phyloP scores from a whole-genome alignment of 805 yeast genomes.

The Candida peoriensis region DNA sequence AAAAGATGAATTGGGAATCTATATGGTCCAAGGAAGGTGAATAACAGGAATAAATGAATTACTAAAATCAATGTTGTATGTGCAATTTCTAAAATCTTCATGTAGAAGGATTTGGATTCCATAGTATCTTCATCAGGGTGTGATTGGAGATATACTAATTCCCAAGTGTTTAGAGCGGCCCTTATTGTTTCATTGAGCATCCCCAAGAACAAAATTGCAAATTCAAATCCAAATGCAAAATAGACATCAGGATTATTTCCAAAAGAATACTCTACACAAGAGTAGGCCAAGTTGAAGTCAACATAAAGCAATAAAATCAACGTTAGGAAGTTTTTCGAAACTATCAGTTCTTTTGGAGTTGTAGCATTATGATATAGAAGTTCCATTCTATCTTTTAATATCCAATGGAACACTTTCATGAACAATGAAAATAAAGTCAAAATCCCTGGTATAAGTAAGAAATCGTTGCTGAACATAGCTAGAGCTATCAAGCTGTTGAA shows the following conservation, averaged over 20 bases:
- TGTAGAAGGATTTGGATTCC: slow-evolving; percentile 63
- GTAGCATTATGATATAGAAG: slow-evolving; percentile 39
- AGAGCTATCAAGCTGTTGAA: slow-evolving; percentile 57
- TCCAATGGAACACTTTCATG: slow-evolving; percentile 73
- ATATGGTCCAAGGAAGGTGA: slow-evolving; percentile 40
- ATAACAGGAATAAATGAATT: slow-evolving; percentile 41
- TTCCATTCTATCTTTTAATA: slow-evolving; percentile 47
- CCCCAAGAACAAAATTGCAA: slow-evolving; percentile 57
- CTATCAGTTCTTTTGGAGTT: slow-evolving; percentile 26
- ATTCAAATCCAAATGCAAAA: slow-evolving; percentile 71
- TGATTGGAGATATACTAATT: slow-evolving; percentile 40
- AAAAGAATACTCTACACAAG: slow-evolving; percentile 43
- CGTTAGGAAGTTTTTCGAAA: slow-evolving; percentile 40
- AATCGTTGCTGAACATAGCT: slow-evolving; percentile 46
- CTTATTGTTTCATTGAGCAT: slow-evolving; percentile 42
- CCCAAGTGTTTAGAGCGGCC: slow-evolving; percentile 49
- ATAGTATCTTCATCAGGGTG: slow-evolving; percentile 59
- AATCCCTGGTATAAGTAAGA: slow-evolving; percentile 37
- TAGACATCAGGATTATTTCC: slow-evolving; percentile 46
- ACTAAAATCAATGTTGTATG: slow-evolving; percentile 43
- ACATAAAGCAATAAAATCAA: slow-evolving; percentile 37
- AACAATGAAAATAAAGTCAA: slow-evolving; percentile 38
- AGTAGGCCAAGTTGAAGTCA: slow-evolving; percentile 49
- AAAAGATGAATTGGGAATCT: slow-evolving; percentile 43
- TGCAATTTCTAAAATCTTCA: slow-evolving; percentile 51